Evolutionary conservation across 1,284 basidiomycete species (phyloP).

Genomic region (Melanopsichium pennsylvanicum): DNA sequence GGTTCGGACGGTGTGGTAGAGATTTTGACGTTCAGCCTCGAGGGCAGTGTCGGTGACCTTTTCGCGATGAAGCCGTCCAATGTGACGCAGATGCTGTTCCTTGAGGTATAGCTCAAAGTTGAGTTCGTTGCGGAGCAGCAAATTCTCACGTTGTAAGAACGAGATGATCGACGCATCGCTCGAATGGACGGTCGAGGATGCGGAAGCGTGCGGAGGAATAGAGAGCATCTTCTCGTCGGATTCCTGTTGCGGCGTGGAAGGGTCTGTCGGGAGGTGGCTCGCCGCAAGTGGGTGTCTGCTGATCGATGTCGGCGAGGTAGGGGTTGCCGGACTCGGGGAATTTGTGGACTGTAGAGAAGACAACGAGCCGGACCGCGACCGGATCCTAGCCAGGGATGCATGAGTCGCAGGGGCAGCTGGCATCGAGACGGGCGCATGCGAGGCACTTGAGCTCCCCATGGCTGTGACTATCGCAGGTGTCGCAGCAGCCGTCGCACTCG

Average conservation of each 20-base stretch:
- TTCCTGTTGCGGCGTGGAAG: slow-evolving; percentile 19
- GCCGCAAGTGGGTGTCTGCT: slow-evolving; percentile 28
- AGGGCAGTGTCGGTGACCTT: slow-evolving; percentile 57
- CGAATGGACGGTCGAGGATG: slow-evolving; percentile 4
- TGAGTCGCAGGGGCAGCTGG: slow-evolving; percentile 31
- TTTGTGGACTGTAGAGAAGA: slow-evolving; percentile 41
- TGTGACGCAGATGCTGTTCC: slow-evolving; percentile 64
- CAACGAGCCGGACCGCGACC: slow-evolving; percentile 45
- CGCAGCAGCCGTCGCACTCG: slow-evolving; percentile 33
- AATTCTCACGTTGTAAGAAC: slow-evolving; percentile 54
- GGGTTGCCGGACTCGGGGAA: slow-evolving; percentile 16
- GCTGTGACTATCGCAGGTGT: slow-evolving; percentile 34
- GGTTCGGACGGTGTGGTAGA: slow-evolving; percentile 55
- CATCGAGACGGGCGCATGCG: slow-evolving; percentile 17
- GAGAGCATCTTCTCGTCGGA: slow-evolving; percentile 4
- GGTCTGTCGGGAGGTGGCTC: slow-evolving; percentile 24
- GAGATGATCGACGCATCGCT: slow-evolving; percentile 10
- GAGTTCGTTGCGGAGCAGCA: slow-evolving; percentile 60
- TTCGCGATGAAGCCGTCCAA: slow-evolving; percentile 64
- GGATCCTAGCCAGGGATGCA: slow-evolving; percentile 15
- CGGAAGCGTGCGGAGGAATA: no score
- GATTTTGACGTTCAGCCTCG: slow-evolving; percentile 64
- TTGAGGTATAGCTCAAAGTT: slow-evolving; percentile 65
- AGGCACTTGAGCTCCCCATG: slow-evolving; percentile 29
- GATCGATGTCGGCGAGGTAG: slow-evolving; percentile 23